phyloP scores from a whole-genome alignment of 441 rosid species.

The Gossypium gossypioides region DNA sequence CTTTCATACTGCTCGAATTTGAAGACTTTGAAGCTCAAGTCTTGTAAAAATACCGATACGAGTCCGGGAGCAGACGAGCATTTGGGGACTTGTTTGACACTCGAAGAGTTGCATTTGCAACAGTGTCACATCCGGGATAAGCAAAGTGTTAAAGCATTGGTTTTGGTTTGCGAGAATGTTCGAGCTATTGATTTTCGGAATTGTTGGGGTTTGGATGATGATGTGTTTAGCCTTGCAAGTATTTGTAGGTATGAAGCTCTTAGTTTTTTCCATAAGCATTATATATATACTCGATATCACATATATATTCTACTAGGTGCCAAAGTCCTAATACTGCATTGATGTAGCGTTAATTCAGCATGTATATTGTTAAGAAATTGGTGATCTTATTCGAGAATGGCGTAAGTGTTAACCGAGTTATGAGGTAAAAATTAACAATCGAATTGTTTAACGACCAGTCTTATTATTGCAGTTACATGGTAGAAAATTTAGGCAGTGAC shows the following conservation, averaged over 20 bases:
- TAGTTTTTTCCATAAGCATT: neutral
- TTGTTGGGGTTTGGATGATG: conserved; percentile 76
- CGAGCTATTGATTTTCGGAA: conserved; percentile 51
- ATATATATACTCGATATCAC: neutral
- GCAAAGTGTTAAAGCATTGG: conserved; percentile 39
- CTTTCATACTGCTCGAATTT: conserved; percentile 54
- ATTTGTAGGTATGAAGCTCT: conserved; percentile 44
- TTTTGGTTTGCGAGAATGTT: conserved; percentile 48
- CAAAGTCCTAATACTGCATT: no score
- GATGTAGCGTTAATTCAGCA: neutral
- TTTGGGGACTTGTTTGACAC: conserved; percentile 52
- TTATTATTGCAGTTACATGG: neutral
- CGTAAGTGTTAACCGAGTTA: neutral
- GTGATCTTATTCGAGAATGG: neutral
- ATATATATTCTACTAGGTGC: neutral
- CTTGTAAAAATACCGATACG: conserved; percentile 46
- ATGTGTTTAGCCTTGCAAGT: conserved; percentile 42
- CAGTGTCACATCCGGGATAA: conserved; percentile 58
- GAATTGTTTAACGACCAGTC: neutral
- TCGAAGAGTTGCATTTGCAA: conserved; percentile 55
- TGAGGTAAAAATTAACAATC: neutral
- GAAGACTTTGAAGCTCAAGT: conserved; percentile 59
- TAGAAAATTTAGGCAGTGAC: neutral
- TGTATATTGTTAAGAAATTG: neutral
- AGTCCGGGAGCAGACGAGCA: conserved; percentile 51